Base-by-base conservation (phyloP, 768 basidiomycete species). In the Aureoboletus auriporus region DNA sequence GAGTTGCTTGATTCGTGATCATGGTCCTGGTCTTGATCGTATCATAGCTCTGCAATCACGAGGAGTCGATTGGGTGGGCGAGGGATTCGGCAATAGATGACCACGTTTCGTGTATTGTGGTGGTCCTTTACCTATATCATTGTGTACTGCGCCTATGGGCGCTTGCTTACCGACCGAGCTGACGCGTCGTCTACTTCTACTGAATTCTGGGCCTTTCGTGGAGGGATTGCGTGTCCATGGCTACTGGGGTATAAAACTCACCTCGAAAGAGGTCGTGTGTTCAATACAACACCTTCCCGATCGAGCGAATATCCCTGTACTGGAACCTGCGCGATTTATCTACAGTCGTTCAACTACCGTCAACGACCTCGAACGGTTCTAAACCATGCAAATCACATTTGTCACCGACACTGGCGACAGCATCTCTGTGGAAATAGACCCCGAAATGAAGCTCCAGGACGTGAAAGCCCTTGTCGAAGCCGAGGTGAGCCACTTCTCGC, bases 401-500 rank as follows among this genome's bases (percentile, higher is more conserved):
- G 68, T 82, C 38, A 86, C 73, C 42, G 87, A 89, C 54, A 53
- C 77, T 17, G 87, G 86, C 8, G 73, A 83, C 47, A 71, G 75
- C 1, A 88, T 78, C 56, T 60, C 69, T 35, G 71, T 95, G 43
- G 94, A 97, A 62, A 90, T 96, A 56, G 91, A 93, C 69, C 79
- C 89, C 1, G 78, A 76, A 45, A 93, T 97, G 89, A 84, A 90
- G 66, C 79, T 98, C 27, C 89, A 91, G 73, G 88, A 94, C 65
- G 84, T 97, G 33, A 86, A 87, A 79, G 95, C 91, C 11, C 74
- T 97, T 46, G 75, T 96, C n/a, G 93, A 96, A 69, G 94, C 86
- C 0, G 94, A 97, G 81, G 95, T 93, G 64, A 65, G 84, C 64
- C n/a, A 37, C 44, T 29, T 42, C 28, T n/a, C 41, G 10, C 38